Base-by-base conservation (phyloP, 805 yeast genomes). In the Limtongia smithiae region DNA sequence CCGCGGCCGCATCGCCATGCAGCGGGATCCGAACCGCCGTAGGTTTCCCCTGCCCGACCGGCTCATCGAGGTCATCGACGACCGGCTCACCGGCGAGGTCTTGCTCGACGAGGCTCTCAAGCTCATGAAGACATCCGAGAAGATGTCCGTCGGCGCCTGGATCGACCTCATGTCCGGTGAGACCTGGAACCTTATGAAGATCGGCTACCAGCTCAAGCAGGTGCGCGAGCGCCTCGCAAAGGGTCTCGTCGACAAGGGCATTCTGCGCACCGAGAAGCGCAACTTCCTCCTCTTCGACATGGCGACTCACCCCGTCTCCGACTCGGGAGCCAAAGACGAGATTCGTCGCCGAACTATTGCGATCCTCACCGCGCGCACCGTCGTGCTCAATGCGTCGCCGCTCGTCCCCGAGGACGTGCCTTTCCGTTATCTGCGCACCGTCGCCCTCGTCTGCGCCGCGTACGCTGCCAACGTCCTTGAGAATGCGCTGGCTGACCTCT, bases 231-330 rank as follows among this genome's bases (percentile, higher is more conserved):
- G 98, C 60, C 75, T 93, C 57, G 95, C 96, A 47, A 93, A 93
- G 69, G 98, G 98, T 0, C 75, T 93, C 45, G 98, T 94, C 33
- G 98, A 93, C 68, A 93, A 93, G 71, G 97, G 98, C 20, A 83
- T 93, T 39, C 76, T 94, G 63, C 82, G 96, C 71, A 93, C 98
- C 6, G 98, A 93, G 69, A 81, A 95, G 68, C 88, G 90, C 66
- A 93, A 88, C 71, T 93, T 93, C 66, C 80, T 93, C 62, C 72
- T 93, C 46, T 93, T 93, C 62, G 98, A 93, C 68, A 93, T 93
- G 97, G 96, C 98, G 27, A 93, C 98, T 7, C 98, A 94, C 68
- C 98, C 98, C 6, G 79, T 93, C 12, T 83, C 90, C 28, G 98
- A 93, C 68, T 77, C 83, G 37, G 72, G 80, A 57, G 82, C 95